Conservation (phyloP, 176 grass and related monocot species). For the Oryza meridionalis region DNA sequence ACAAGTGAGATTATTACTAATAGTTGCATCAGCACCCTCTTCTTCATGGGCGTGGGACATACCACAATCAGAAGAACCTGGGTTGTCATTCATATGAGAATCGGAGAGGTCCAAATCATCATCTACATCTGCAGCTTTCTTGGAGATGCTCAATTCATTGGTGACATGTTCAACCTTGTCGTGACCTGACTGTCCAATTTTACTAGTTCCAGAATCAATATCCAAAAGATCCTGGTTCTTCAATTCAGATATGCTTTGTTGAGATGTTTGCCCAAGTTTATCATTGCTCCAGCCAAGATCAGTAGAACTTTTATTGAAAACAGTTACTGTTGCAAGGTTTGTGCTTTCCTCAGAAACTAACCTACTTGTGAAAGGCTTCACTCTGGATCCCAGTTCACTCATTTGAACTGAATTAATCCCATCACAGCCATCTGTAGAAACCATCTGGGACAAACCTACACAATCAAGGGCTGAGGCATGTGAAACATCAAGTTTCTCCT, state of each 20-base stretch:
- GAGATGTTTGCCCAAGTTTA: conserved; percentile 44
- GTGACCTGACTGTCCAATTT: conserved; percentile 38
- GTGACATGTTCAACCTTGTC: conserved; percentile 37
- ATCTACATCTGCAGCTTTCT: conserved; percentile 20
- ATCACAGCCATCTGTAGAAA: conserved; percentile 25
- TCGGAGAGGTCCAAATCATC: conserved; percentile 20
- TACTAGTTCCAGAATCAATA: conserved; percentile 59
- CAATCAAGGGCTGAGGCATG: background rate
- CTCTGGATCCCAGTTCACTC: conserved; percentile 30
- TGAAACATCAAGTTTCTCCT: conserved; percentile 42
- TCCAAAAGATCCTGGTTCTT: conserved; percentile 52
- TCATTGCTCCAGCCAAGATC: conserved; percentile 40
- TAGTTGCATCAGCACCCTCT: conserved; percentile 32
- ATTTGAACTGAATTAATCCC: conserved; percentile 31
- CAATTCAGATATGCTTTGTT: conserved; percentile 51
- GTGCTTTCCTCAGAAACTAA: conserved; percentile 61
- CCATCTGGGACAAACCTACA: conserved; percentile 31
- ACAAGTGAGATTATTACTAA: conserved; percentile 43
- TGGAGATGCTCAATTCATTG: conserved; percentile 20
- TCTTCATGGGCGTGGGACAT: conserved; percentile 10
- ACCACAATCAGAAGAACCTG: conserved; percentile 1
- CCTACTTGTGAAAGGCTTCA: conserved; percentile 44
- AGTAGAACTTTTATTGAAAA: conserved; percentile 41
- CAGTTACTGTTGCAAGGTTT: conserved; percentile 45
- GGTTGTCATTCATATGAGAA: conserved; percentile 30